Evolutionary conservation across 2,329 filamentous ascomycete species (phyloP).

Genomic region (Scedosporium dehoogii): DNA sequence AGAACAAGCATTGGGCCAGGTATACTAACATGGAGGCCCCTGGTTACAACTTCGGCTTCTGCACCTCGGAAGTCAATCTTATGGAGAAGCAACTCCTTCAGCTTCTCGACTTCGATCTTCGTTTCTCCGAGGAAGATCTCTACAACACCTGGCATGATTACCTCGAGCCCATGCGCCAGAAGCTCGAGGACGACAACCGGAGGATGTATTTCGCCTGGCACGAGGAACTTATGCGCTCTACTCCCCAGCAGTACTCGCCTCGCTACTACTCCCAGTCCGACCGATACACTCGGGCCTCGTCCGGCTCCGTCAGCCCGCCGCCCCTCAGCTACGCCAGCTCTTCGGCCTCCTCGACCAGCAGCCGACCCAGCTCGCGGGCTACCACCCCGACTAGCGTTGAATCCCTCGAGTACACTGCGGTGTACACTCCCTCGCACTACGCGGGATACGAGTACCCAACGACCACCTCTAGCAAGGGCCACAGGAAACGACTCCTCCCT

Average conservation of each 20-base stretch:
- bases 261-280: constrained; percentile 22
- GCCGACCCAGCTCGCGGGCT: constrained; percentile 37
- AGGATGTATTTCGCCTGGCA: constrained; percentile 30
- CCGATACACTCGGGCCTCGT: constrained; percentile 23
- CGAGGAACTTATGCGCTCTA: constrained; percentile 23
- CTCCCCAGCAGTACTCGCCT: constrained; percentile 18
- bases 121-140: constrained; percentile 76
- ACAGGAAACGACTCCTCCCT: constrained; percentile 30
- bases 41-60: constrained; percentile 71
- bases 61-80: constrained; percentile 88
- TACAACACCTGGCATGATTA: constrained; percentile 82
- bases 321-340: constrained; percentile 30
- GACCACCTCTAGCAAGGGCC: constrained; percentile 16
- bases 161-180: constrained; percentile 69
- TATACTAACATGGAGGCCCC: constrained; percentile 72
- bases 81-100: constrained; percentile 99
- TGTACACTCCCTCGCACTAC: constrained; percentile 26
- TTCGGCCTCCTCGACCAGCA: constrained; percentile 38
- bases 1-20: constrained; percentile 99
- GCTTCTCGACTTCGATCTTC: constrained; percentile 87
- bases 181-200: constrained; percentile 41
- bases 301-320: constrained; percentile 31
- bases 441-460: constrained; percentile 16
- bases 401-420: constrained; percentile 31
- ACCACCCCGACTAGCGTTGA: constrained; percentile 41